Conservation (phyloP, 495 filamentous ascomycete genomes). For the Stereocaulon alpinum region DNA sequence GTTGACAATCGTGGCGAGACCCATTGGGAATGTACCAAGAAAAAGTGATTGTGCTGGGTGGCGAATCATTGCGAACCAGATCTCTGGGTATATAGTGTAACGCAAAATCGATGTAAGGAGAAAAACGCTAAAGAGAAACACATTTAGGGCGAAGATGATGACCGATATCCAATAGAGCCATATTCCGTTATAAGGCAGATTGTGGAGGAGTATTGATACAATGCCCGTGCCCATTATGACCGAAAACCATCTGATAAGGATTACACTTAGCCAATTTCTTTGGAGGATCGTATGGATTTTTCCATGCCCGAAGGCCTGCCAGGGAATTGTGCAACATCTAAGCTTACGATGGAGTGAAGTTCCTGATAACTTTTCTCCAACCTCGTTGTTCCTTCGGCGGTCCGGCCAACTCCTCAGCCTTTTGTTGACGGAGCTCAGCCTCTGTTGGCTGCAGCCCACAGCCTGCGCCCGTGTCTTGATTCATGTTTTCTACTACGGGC, state of each 20-base stretch:
- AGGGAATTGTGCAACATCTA: no score
- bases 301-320: no score
- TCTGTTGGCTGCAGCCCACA: neutral
- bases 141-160: conserved; percentile 44
- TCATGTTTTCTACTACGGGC: no score
- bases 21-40: conserved; percentile 53
- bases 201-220: conserved; percentile 48
- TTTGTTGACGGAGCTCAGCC: neutral
- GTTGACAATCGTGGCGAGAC: conserved; percentile 50
- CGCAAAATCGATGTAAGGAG: conserved; percentile 39
- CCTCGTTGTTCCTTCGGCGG: neutral
- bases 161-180: conserved; percentile 47
- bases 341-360: conserved; percentile 18
- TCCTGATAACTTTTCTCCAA: conserved; percentile 12
- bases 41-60: conserved; percentile 53
- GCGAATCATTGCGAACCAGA: conserved; percentile 45
- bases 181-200: conserved; percentile 43
- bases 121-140: conserved; percentile 39
- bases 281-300: no score
- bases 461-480: neutral
- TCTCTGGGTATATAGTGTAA: conserved; percentile 47
- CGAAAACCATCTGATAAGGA: conserved; percentile 35
- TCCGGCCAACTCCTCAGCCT: neutral
- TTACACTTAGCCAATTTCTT: neutral
- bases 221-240: conserved; percentile 60